A percentile compares a stretch with the other conserved stretches of the same genome.
These are phyloP conservation scores for Cyberlindnera amylophila DNA, from an alignment of 805 yeast genomes.

Conservation along the genomic window DNA sequence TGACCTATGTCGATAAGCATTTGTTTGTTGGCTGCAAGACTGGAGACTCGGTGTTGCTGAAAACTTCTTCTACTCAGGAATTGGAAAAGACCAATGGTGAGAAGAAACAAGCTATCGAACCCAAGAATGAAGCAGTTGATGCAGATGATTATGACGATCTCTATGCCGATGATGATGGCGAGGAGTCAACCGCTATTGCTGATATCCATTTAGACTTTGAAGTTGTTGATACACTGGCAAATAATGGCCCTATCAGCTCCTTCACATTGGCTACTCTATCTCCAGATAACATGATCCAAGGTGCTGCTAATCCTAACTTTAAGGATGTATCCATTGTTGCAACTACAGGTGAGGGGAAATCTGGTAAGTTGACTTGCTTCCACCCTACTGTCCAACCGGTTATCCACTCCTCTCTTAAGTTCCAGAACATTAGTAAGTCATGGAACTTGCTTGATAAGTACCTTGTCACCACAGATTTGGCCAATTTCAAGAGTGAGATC, in stretches of 20 bases:
- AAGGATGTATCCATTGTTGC: conserved; percentile 66
- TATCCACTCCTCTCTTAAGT: conserved; percentile 63
- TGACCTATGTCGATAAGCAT: conserved; percentile 39
- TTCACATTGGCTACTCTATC: conserved; percentile 62
- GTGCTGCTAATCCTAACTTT: conserved; percentile 64
- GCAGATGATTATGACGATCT: conserved; percentile 47
- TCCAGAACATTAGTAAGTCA: conserved; percentile 66
- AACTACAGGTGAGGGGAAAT: conserved; percentile 58
- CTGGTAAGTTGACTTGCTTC: conserved; percentile 56
- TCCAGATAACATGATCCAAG: conserved; percentile 50
- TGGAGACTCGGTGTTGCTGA: conserved; percentile 51
- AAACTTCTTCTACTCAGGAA: conserved; percentile 7
- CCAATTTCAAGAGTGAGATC: conserved; percentile 61
- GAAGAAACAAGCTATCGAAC: neutral
- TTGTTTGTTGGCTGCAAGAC: conserved; percentile 60
- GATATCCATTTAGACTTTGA: conserved; percentile 35
- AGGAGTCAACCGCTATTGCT: conserved; percentile 29
- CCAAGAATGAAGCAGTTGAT: conserved; percentile 30
- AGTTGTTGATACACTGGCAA: conserved; percentile 50
- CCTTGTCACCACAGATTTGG: conserved; percentile 67
- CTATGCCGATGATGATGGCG: conserved; percentile 30
- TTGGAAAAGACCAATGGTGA: neutral
- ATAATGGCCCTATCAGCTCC: conserved; percentile 71
- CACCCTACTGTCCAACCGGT: conserved; percentile 67
- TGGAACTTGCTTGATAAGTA: conserved; percentile 70